These are phyloP conservation scores for Leptosphaerulina australis DNA, from an alignment of 2,329 filamentous ascomycete genomes.

Conservation along the genomic window DNA sequence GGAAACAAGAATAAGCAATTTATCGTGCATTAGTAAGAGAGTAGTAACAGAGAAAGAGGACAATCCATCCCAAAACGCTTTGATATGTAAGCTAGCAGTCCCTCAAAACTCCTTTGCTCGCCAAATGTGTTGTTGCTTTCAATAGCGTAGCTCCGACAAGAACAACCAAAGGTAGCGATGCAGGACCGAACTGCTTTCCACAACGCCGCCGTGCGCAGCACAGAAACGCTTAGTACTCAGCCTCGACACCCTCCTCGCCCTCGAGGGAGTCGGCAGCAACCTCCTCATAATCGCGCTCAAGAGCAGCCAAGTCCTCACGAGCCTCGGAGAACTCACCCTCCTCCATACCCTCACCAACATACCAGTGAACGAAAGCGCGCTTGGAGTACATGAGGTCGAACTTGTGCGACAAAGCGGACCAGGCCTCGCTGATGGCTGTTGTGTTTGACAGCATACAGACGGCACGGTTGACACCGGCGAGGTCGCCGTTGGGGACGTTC, in stretches of 20 bases:
- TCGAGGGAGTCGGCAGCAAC: conserved; percentile 93
- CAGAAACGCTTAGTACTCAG: conserved; percentile 76
- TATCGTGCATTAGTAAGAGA: conserved; percentile 38
- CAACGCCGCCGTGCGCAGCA: conserved; percentile 26
- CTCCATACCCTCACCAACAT: conserved; percentile 99
- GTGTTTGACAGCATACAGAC: conserved; percentile 99
- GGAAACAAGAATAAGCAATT: conserved; percentile 21
- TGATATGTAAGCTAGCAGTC: conserved; percentile 31
- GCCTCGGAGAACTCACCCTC: conserved; percentile 99
- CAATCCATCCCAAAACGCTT: conserved; percentile 33
- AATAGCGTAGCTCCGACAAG: conserved; percentile 31
- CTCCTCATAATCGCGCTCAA: conserved; percentile 99
- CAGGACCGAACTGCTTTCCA: conserved; percentile 29
- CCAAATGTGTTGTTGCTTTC: conserved; percentile 26
- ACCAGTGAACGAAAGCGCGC: conserved; percentile 99
- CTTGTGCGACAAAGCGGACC: conserved; percentile 94
- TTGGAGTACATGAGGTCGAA: conserved; percentile 99
- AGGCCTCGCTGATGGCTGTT: conserved; percentile 97
- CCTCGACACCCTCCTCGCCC: conserved; percentile 81
- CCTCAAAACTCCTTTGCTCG: conserved; percentile 30
- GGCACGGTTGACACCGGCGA: conserved; percentile 97
- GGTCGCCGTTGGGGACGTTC: conserved; percentile 94
- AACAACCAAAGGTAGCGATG: conserved; percentile 38
- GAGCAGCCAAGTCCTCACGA: conserved; percentile 94
- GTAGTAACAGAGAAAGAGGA: conserved; percentile 39